Conservation (phyloP, 2,329 filamentous ascomycete species). For the Fusarium piperis region DNA sequence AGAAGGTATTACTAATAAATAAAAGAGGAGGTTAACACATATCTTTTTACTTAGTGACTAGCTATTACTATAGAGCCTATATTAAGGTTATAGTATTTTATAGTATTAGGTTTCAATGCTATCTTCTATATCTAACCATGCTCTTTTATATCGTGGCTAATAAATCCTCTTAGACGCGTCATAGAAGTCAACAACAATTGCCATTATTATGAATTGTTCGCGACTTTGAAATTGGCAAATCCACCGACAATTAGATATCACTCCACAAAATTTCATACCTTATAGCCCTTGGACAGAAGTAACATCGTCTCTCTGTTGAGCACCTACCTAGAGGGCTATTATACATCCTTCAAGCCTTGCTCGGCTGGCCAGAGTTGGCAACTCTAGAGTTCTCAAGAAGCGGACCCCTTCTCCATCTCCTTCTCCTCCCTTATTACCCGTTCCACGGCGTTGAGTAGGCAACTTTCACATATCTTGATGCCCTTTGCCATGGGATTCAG, state of each 20-base stretch:
- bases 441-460: not conserved
- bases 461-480: not conserved
- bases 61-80: too few relatives aligned
- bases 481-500: not conserved
- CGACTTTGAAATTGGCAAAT: not conserved
- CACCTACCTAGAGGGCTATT: not conserved
- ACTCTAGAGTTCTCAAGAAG: not conserved
- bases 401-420: not conserved
- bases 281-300: not conserved
- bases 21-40: too few relatives aligned
- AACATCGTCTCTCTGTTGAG: not conserved
- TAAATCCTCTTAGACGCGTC: too few relatives aligned
- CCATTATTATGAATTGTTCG: not conserved
- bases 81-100: too few relatives aligned
- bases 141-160: too few relatives aligned
- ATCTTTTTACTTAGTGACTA: too few relatives aligned
- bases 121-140: too few relatives aligned
- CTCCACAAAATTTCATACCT: not conserved
- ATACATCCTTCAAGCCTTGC: not conserved
- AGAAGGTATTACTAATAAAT: too few relatives aligned
- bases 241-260: not conserved
- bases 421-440: not conserved
- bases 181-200: too few relatives aligned
- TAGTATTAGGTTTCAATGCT: too few relatives aligned
- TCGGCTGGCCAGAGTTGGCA: not conserved